Percentiles rank a stretch among this genome's conserved stretches.
These are phyloP conservation scores for Ustilago lituana DNA, from an alignment of 1,284 basidiomycete species.

Conservation along the genomic window DNA sequence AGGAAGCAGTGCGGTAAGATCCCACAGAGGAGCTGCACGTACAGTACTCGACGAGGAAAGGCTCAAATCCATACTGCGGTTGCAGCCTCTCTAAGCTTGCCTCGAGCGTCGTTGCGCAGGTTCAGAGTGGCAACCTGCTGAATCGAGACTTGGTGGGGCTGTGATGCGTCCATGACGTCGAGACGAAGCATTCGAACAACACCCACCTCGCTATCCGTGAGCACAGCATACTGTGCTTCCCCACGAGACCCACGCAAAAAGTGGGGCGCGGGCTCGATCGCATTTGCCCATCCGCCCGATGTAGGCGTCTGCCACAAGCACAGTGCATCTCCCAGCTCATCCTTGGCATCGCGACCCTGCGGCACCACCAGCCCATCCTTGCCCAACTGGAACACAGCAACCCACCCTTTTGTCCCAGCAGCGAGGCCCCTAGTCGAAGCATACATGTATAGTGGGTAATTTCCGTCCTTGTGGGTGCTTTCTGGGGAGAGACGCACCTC, in stretches of 20 bases:
- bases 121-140: constrained; percentile 57
- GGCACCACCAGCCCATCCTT: constrained; percentile 52
- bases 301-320: constrained; percentile 66
- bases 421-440: constrained; percentile 68
- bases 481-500: constrained; percentile 67
- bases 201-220: constrained; percentile 68
- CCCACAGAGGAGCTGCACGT: no score
- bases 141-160: constrained; percentile 20
- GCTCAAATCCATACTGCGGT: constrained; percentile 49
- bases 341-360: constrained; percentile 2
- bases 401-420: constrained; percentile 63
- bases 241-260: constrained; percentile 27
- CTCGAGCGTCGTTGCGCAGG: constrained; percentile 32
- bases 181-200: constrained; percentile 64
- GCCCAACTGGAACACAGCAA: constrained; percentile 65
- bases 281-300: constrained; percentile 69
- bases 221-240: constrained; percentile 57
- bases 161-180: constrained; percentile 19
- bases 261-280: constrained; percentile 66
- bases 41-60: not conserved
- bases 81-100: constrained; percentile 38
- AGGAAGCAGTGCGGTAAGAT: no score
- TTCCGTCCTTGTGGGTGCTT: constrained; percentile 2
- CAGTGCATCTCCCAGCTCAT: constrained; percentile 27
- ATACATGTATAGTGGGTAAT: constrained; percentile 59